Base-by-base conservation (phyloP, 108 stramenopile genomes). In the Skeletonema potamos region DNA sequence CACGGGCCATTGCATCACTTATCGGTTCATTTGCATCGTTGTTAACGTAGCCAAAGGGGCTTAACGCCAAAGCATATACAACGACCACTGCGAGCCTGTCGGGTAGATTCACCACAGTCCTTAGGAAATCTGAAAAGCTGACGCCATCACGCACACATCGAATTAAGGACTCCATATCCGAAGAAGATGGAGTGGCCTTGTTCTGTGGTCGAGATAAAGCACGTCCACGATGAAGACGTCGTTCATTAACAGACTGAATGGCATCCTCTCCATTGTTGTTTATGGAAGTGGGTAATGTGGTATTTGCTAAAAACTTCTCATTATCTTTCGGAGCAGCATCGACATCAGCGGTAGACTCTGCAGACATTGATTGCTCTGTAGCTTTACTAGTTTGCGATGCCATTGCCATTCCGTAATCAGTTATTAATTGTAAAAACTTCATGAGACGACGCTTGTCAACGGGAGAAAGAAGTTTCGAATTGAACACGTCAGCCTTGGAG, bases 401-500 rank as follows among this genome's bases (percentile, higher is more conserved):
- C 62, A 73, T 46, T 54, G 73, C 48, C 64, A 81, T 85, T 0
- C 85, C 94, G 66, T 92, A 93, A 64, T 97, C 96, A 65, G 86
- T 80, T 13, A 86, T 86, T 18, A 89, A 48, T 64, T 97, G 96
- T 24, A 94, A 74, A 62, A 97, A 92, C 66, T 92, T 94, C 96
- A 97, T 97, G 46, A 97, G 85, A 27, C 87, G 87, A 10, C 96
- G 87, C 69, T 97, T 97, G 36, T 97, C 96, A 66, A 92, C 79
- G 27, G 93, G 88, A 27, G 83, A 59, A 22, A 97, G 68, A n/a
- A 92, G 65, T 60, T 87, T 86, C 11, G 92, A 89, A 8, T 68
- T 64, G 81, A 97, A 97, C 29, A 97, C 89, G 65, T 95, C 96
- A 28, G 75, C 82, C 68, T 97, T 97, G 54, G 74, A 85, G 66